These are phyloP conservation scores for Ustilago trichophora DNA, from an alignment of 1,284 basidiomycete genomes.

Conservation along the genomic window DNA sequence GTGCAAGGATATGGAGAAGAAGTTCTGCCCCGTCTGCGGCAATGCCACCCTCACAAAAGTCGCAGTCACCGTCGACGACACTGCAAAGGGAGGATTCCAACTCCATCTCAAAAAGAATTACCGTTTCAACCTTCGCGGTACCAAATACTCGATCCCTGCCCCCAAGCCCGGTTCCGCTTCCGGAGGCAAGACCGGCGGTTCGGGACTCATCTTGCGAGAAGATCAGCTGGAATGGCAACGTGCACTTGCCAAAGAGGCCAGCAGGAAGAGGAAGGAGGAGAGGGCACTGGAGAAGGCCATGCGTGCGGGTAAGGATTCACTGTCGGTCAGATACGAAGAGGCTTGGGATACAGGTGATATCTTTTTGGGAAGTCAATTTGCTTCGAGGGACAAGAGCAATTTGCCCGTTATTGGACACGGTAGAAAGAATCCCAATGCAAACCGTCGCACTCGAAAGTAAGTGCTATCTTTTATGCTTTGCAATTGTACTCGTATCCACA, in stretches of 20 bases:
- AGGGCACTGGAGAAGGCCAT: constrained; percentile 44
- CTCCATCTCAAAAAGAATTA: constrained; percentile 71
- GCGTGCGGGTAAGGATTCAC: constrained; percentile 55
- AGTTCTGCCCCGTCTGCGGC: constrained; percentile 97
- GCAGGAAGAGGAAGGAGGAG: constrained; percentile 58
- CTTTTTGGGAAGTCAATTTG: constrained; percentile 48
- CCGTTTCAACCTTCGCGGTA: constrained; percentile 90
- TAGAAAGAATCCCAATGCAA: constrained; percentile 64
- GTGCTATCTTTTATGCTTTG: neutral
- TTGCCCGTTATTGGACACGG: constrained; percentile 62
- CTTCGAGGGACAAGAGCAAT: constrained; percentile 29
- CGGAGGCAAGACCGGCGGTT: constrained; percentile 51
- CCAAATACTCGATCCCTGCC: constrained; percentile 89
- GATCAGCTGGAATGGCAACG: constrained; percentile 66
- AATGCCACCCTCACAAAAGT: constrained; percentile 89
- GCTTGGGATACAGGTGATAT: constrained; percentile 62
- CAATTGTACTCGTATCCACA: no score
- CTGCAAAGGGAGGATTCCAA: constrained; percentile 49
- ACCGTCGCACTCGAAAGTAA: constrained; percentile 41
- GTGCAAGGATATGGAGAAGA: constrained; percentile 92
- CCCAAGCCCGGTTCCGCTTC: constrained; percentile 78
- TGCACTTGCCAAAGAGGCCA: constrained; percentile 52
- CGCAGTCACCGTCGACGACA: constrained; percentile 75
- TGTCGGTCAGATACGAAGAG: constrained; percentile 62
- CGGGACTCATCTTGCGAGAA: constrained; percentile 57